Evolutionary conservation across 2,329 filamentous ascomycete species (phyloP).

Genomic region (Aotearoamyces nothofagi): DNA sequence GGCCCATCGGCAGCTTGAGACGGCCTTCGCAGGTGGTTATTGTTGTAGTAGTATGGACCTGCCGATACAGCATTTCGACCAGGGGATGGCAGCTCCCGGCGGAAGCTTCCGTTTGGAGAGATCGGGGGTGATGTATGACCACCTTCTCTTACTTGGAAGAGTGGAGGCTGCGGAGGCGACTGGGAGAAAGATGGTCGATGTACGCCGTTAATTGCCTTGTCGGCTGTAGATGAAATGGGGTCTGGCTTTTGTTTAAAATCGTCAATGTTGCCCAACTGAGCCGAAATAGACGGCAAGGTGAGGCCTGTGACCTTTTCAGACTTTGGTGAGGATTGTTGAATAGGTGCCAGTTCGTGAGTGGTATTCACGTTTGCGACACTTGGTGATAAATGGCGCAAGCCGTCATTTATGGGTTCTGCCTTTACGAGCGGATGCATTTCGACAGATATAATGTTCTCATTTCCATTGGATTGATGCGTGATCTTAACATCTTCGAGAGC

Average conservation of each 20-base stretch:
- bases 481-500: neutral
- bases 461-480: neutral
- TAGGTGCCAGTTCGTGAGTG: slow-evolving; percentile 14
- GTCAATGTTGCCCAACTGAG: slow-evolving; percentile 15
- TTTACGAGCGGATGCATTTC: neutral
- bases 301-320: slow-evolving; percentile 14
- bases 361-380: slow-evolving; percentile 7
- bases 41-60: slow-evolving; percentile 7
- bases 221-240: slow-evolving; percentile 1
- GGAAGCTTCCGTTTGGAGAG: slow-evolving; percentile 15
- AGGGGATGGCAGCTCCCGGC: slow-evolving; percentile 28
- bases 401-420: slow-evolving; percentile 9
- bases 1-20: slow-evolving; percentile 12
- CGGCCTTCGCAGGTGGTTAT: slow-evolving; percentile 9
- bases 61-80: slow-evolving; percentile 5
- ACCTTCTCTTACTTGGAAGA: slow-evolving; percentile 7
- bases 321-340: slow-evolving; percentile 13
- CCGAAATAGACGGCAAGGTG: slow-evolving; percentile 17
- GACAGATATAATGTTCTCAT: neutral
- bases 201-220: slow-evolving; percentile 1
- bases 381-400: slow-evolving; percentile 4
- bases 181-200: slow-evolving; percentile 12
- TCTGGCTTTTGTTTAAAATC: slow-evolving; percentile 15
- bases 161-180: slow-evolving; percentile 12
- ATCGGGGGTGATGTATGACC: slow-evolving; percentile 15